phyloP scores from a whole-genome alignment of 192 early-diverging fungal species.

The Paraglomus occultum region DNA sequence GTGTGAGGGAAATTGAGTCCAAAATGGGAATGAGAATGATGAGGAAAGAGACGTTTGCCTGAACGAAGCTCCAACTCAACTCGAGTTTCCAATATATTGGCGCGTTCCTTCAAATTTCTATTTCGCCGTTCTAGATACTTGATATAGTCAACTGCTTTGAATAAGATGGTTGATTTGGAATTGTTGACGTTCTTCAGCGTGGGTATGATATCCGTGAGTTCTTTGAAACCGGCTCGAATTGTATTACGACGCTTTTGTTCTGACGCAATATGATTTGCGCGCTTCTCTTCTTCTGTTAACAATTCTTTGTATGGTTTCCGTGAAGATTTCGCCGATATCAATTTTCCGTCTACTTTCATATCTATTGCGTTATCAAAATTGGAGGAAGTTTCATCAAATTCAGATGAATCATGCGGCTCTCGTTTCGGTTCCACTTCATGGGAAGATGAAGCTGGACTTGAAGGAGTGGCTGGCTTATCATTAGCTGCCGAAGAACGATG shows the following conservation, averaged over 20 bases:
- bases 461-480: constrained; percentile 23
- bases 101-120: constrained; percentile 42
- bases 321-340: constrained; percentile 30
- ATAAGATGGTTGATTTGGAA: constrained; percentile 64
- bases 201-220: constrained; percentile 84
- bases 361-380: constrained; percentile 21
- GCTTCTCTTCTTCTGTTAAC: constrained; percentile 73
- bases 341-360: not conserved
- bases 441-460: constrained; percentile 24
- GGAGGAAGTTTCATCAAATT: constrained; percentile 29
- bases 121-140: constrained; percentile 60
- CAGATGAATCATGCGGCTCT: constrained; percentile 1
- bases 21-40: constrained; percentile 10
- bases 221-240: constrained; percentile 82
- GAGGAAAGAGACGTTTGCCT: constrained; percentile 26
- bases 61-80: constrained; percentile 29
- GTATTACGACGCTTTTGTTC: constrained; percentile 74
- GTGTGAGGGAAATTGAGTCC: constrained; percentile 15
- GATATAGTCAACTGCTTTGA: constrained; percentile 68
- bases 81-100: constrained; percentile 37
- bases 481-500: constrained; percentile 21
- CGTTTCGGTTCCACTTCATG: constrained; percentile 6
- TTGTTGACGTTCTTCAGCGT: constrained; percentile 66
- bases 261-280: constrained; percentile 71
- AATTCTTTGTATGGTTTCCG: constrained; percentile 60